Evolutionary conservation across 2,329 filamentous ascomycete genomes (phyloP).

Genomic region (Allantophomopsis cytisporea): DNA sequence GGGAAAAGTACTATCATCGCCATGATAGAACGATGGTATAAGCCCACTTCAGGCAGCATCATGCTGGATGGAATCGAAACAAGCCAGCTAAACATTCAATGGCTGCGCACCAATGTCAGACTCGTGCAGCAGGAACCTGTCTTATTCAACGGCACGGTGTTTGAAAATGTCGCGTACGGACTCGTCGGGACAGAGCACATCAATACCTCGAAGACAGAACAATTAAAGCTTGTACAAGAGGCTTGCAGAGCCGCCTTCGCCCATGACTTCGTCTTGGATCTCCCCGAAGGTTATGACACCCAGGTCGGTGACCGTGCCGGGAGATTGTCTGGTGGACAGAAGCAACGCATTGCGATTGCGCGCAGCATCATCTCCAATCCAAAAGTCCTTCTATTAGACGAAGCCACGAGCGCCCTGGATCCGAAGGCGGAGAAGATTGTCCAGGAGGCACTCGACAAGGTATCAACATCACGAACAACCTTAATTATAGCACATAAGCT

Average conservation of each 20-base stretch:
- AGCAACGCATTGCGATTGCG: constrained; percentile 45
- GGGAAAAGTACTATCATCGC: constrained; percentile 27
- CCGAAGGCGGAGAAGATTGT: constrained; percentile 42
- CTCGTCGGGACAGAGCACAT: constrained; percentile 14
- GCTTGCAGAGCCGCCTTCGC: constrained; percentile 44
- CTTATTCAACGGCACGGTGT: constrained; percentile 19
- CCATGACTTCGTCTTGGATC: constrained; percentile 39
- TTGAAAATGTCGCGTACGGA: constrained; percentile 30
- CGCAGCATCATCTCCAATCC: constrained; percentile 42
- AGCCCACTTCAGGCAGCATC: constrained; percentile 34
- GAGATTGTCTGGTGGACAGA: constrained; percentile 41
- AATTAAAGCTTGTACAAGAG: constrained; percentile 13
- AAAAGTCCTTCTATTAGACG: constrained; percentile 43
- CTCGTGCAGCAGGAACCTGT: constrained; percentile 14
- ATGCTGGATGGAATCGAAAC: constrained; percentile 10
- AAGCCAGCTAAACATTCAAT: constrained; percentile 9
- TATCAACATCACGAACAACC: constrained; percentile 20
- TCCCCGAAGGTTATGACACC: constrained; percentile 45
- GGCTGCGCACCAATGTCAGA: constrained; percentile 7
- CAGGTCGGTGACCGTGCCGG: constrained; percentile 37
- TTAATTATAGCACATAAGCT: constrained; percentile 26
- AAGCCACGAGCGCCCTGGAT: constrained; percentile 47
- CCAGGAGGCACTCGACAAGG: constrained; percentile 23
- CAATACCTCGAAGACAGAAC: constrained; percentile 1
- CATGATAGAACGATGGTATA: constrained; percentile 27